A percentile compares a stretch with the other conserved stretches of the same genome.
phyloP scores from a whole-genome alignment of 345 rosid genomes.

The Brassica napus region DNA sequence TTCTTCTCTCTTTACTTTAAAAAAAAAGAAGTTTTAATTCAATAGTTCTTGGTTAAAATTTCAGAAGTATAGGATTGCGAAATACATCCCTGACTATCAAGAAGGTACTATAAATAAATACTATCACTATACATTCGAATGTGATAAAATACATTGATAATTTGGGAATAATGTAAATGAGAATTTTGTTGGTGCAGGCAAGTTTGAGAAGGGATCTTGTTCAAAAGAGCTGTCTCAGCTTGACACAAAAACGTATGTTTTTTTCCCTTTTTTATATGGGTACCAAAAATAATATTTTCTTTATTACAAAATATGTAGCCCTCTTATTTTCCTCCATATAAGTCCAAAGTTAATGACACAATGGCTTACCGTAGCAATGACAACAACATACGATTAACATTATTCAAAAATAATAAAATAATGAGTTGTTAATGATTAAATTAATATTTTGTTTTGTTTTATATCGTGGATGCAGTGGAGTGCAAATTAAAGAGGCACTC shows the following conservation, averaged over 20 bases:
- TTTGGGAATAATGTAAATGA: background rate
- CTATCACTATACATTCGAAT: background rate
- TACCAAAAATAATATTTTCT: background rate
- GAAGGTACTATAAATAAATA: conserved; percentile 56
- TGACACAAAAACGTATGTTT: conserved; percentile 57
- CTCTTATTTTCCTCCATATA: no score
- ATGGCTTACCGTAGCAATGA: conserved; percentile 31
- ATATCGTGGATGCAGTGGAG: conserved; percentile 50
- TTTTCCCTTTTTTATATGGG: background rate
- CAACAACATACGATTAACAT: conserved; percentile 5
- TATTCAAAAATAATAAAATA: background rate
- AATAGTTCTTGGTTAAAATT: conserved; percentile 10
- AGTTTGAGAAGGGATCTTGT: conserved; percentile 48
- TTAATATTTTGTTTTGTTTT: background rate
- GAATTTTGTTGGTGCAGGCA: conserved; percentile 52
- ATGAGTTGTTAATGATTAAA: conserved; percentile 4
- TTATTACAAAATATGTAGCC: background rate
- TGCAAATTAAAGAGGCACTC: conserved; percentile 76
- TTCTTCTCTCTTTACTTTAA: background rate
- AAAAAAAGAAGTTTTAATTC: background rate
- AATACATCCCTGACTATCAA: conserved; percentile 65
- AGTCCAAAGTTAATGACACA: conserved; percentile 25
- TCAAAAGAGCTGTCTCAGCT: conserved; percentile 48
- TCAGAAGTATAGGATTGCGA: conserved; percentile 90
- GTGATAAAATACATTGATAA: background rate